A percentile compares a stretch with the other conserved stretches of the same genome.
These are phyloP conservation scores for Symbiodinium natans DNA, from an alignment of 73 alveolate genomes.

Conservation along the genomic window DNA sequence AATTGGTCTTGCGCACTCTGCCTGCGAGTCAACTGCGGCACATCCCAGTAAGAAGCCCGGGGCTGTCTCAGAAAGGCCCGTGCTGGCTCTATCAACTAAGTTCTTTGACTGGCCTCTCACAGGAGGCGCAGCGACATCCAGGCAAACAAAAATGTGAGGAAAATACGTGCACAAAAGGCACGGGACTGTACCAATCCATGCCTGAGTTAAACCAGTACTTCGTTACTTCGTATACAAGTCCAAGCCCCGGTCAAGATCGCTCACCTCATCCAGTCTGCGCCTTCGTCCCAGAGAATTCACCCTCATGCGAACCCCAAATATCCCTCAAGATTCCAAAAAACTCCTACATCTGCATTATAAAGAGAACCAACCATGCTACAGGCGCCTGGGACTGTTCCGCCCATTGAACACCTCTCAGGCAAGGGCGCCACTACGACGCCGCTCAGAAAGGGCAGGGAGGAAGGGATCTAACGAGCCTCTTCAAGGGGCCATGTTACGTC, in stretches of 20 bases:
- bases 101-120: neutral
- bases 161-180: neutral
- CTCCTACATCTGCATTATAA: too few species aligned
- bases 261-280: neutral
- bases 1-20: neutral
- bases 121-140: neutral
- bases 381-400: neutral
- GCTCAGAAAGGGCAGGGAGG: constrained; percentile 8
- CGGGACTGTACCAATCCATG: neutral
- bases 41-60: too few species aligned
- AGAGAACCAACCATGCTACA: neutral
- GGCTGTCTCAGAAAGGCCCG: too few species aligned
- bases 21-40: neutral
- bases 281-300: too few species aligned
- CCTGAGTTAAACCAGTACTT: neutral
- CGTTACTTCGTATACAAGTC: neutral
- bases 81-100: too few species aligned
- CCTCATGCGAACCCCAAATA: neutral
- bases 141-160: neutral
- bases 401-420: constrained; percentile 8
- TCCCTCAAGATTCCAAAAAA: neutral
- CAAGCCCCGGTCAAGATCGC: neutral
- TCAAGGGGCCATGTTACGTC: neutral
- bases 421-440: neutral
- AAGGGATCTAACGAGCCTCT: neutral